Conservation (phyloP, 73 alveolate species). For the Halteria grandinella region DNA sequence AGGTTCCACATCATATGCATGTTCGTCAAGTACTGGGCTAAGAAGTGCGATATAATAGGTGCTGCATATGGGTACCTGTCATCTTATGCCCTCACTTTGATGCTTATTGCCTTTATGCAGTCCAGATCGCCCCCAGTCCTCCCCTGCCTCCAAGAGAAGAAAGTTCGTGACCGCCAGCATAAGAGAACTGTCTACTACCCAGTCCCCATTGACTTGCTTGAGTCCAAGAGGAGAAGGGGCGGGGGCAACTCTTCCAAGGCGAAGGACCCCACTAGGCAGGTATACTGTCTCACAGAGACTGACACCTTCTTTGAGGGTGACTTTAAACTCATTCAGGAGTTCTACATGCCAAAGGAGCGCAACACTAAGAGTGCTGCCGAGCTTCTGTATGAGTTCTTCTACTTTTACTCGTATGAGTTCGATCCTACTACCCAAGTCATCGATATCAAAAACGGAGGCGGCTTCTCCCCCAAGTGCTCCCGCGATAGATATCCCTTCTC, state of each 20-base stretch:
- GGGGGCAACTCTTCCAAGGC: neutral
- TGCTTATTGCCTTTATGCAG: slow-evolving; percentile 80
- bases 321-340: neutral
- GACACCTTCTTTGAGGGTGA: slow-evolving; percentile 47
- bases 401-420: slow-evolving; percentile 76
- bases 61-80: slow-evolving; percentile 75
- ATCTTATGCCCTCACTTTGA: slow-evolving; percentile 71
- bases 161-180: neutral
- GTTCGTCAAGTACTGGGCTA: slow-evolving; percentile 74
- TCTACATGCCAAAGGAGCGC: slow-evolving; percentile 53
- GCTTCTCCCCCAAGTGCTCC: slow-evolving; percentile 11
- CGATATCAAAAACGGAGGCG: slow-evolving; percentile 32
- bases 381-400: slow-evolving; percentile 77
- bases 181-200: slow-evolving; percentile 32
- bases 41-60: slow-evolving; percentile 69
- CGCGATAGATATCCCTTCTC: slow-evolving; percentile 76
- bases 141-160: slow-evolving; percentile 51
- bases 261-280: neutral
- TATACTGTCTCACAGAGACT: slow-evolving; percentile 23
- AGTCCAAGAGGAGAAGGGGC: slow-evolving; percentile 13
- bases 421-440: slow-evolving; percentile 59
- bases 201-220: slow-evolving; percentile 5
- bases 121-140: slow-evolving; percentile 54
- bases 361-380: slow-evolving; percentile 75
- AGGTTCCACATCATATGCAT: slow-evolving; percentile 80